Base-by-base conservation (phyloP, 352 stramenopile species). In the Phytophthora idaei region DNA sequence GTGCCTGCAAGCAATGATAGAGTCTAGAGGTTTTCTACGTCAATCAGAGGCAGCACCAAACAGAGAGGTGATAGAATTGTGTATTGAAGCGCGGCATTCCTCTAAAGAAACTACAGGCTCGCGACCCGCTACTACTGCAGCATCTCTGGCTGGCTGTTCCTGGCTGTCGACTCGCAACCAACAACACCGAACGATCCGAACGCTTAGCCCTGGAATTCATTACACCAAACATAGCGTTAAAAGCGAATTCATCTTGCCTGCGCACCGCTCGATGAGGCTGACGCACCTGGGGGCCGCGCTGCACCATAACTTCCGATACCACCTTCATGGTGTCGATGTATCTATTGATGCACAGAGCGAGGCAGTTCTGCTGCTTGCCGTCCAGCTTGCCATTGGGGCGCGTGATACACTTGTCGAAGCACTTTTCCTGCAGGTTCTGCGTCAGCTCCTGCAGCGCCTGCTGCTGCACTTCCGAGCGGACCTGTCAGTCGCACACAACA, bases 261-360 rank as follows among this genome's bases (percentile, higher is more conserved):
- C 17, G 15, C 14, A 41, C 0, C 10, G 25, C 25, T 47, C 15
- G 39, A 15, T n/a, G 9, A 45, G 29, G 10, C 27, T 37, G 21
- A 61, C 49, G 48, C 32, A 90, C 81, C 78, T 90, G 79, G 11
- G 76, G 73, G 29, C 84, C 84, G 44, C 87, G 87, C 73, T 92
- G 76, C 46, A 84, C 76, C 83, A 97, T 93, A 29, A 83, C 71
- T 57, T 94, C 78, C 52, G 86, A 95, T 29, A 97, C 89, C 34
- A 92, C 83, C 76, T 95, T 94, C 87, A 97, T 95, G 28, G 89
- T 95, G 71, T 97, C 87, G 55, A 97, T 93, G 83, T 97, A 97
- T 77, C 89, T 69, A 71, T 97, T 94, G 65, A 94, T 92, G 69
- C 89, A 97, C 47, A 95, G 73, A 52, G 85, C 85, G 31, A 97